Conservation (phyloP, 805 yeast species). For the Pichia sporocuriosa region DNA sequence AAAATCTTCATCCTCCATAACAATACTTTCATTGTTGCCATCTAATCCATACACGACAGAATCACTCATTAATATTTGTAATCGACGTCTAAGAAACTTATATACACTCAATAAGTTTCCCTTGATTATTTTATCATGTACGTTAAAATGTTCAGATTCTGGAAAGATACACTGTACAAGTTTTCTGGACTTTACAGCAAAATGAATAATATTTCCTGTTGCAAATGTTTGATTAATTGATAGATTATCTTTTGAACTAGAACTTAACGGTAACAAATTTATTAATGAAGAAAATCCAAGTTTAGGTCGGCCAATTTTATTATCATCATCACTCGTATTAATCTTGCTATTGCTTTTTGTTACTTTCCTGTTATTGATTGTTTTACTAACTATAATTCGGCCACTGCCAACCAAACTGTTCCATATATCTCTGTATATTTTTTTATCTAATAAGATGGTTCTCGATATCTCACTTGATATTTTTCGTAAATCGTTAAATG, state of each 20-base stretch:
- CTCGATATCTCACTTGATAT: conserved; percentile 47
- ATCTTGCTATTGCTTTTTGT: too few species aligned
- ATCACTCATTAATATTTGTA: conserved; percentile 3
- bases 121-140: conserved; percentile 10
- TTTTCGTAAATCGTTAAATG: conserved; percentile 69
- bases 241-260: background rate
- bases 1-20: background rate
- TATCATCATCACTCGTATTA: conserved; percentile 21
- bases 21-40: conserved; percentile 12
- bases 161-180: conserved; percentile 50
- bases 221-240: background rate
- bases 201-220: conserved; percentile 41
- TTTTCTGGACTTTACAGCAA: conserved; percentile 65
- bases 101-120: conserved; percentile 26
- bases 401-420: conserved; percentile 9
- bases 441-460: conserved; percentile 33
- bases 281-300: conserved; percentile 9
- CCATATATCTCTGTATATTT: conserved; percentile 13
- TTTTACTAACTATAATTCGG: conserved; percentile 22
- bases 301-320: too few species aligned
- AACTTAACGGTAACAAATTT: conserved; percentile 35
- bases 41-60: conserved; percentile 10
- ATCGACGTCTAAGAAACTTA: conserved; percentile 15
- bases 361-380: conserved; percentile 30
- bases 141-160: conserved; percentile 15